Evolutionary conservation across 495 filamentous ascomycete species (phyloP), one percentile per base, ranked within the genome.

Genomic region (Daldinia loculata): DNA sequence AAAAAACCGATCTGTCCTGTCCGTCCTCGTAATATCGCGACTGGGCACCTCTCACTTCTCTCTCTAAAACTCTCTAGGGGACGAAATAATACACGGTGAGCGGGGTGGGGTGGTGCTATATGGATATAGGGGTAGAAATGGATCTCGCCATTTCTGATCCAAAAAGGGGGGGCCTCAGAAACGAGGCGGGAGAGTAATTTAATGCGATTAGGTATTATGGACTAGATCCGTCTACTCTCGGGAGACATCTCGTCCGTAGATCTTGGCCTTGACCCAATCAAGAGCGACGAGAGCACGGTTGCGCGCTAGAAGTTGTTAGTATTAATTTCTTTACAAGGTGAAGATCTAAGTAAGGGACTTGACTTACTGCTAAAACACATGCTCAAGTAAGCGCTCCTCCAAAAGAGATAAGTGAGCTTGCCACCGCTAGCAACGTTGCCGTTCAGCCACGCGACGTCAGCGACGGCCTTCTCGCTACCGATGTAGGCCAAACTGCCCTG

Each of bases 311-410:
- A 45, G 14, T 50, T 55, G 66, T 80, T 65, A 77, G 74, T 3
- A 48, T 48, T 17, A 0, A 26, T 57, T 1, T 29, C 63, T 30
- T 52, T 26, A 26, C 24, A 3, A 26, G 24, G 3, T 26, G 24
- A 26, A 1, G 24, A n/a, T 26, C 24, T 26, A 26, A 3, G 24
- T 26, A 26, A 26, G 24, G 24, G 0, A n/a, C n/a, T n/a, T n/a
- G 56, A 90, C 91, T 86, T 87, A 93, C 92, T 92, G 88, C 94
- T 97, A 80, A 98, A 99, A 88, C 94, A 98, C 95, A 99, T 99
- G 87, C 91, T 96, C 81, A 99, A 84, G 80, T 99, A 99, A 57
- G 95, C 96, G 78, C 90, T 93, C 80, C 93, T 87, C 95, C 95
- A 99, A 89, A 99, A 98, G 73, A 98, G 88, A 77, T 89, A 93